Evolutionary conservation across 2,329 filamentous ascomycete genomes (phyloP), one percentile per base, ranked within the genome.

Genomic region (Celoporthe dispersa): DNA sequence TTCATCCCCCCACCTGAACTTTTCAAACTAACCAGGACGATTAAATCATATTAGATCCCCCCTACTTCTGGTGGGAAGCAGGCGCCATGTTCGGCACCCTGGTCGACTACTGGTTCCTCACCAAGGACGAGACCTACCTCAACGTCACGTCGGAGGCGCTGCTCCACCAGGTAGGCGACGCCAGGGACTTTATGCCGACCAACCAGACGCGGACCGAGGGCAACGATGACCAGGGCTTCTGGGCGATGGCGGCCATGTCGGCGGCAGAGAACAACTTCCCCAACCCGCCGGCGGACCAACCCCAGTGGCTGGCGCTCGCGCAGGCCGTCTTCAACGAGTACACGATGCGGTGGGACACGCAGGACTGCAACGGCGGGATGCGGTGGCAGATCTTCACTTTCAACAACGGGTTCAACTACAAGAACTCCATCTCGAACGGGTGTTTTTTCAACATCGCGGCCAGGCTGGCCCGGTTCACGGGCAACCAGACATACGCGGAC

Each of bases 361-460:
- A 80, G 0, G 84, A 84, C 0, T 97, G 94, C 79, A 84, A 81
- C 62, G 94, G 94, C 64, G 94, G 94, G 12, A 80, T 97, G 73
- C 88, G 91, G 73, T 97, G 94, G 94, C 94, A 97, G 81, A 92
- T 97, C 72, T 94, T 91, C 81, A 85, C 88, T 16, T 92, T 90
- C 81, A 94, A 94, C 81, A 87, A 85, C 69, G 93, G 93, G 64
- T 90, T 83, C 80, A 83, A 87, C 79, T 91, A 91, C 82, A 91
- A 91, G 76, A 91, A 91, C 80, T 85, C 86, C 31, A 90, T 91
- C 73, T 88, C 88, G 62, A 91, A 91, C 80, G 89, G 89, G 8
- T 90, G 88, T 79, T 91, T 91, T 79, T 91, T 91, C 81, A 90
- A 91, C 78, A 77, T 91, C 33, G 89, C 87, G 31, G 85, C 93